phyloP scores from a whole-genome alignment of 73 alveolate genomes.

The Symbiodinium natans region DNA sequence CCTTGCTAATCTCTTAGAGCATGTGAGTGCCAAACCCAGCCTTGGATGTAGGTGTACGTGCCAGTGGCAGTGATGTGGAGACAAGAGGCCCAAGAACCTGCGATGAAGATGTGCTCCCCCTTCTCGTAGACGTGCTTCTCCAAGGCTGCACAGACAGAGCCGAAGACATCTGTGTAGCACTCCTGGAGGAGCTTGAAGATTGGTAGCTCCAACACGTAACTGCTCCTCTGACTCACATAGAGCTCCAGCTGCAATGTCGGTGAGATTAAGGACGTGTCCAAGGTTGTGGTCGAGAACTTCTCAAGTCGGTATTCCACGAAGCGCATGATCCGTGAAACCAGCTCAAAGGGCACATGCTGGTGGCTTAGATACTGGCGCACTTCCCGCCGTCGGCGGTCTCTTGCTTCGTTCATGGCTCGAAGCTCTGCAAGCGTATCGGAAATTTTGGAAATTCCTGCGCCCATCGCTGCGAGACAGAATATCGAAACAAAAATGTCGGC shows the following conservation, averaged over 20 bases:
- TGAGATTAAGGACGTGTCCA: conserved; percentile 59
- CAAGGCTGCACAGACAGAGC: conserved; percentile 59
- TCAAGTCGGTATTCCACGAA: conserved; percentile 59
- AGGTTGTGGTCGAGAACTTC: conserved; percentile 29
- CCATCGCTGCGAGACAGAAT: neutral
- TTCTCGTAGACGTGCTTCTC: conserved; percentile 58
- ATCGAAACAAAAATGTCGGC: conserved; percentile 42
- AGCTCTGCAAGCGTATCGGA: conserved; percentile 60
- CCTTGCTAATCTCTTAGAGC: no score
- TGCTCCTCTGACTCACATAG: conserved; percentile 55
- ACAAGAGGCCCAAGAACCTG: conserved; percentile 39
- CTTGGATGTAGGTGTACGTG: conserved; percentile 44
- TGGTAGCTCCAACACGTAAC: conserved; percentile 42
- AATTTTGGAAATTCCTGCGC: conserved; percentile 61
- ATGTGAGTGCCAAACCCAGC: neutral
- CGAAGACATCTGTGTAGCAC: conserved; percentile 62
- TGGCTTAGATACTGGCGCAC: conserved; percentile 30
- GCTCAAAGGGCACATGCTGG: conserved; percentile 71
- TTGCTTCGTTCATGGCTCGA: conserved; percentile 78
- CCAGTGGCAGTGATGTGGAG: conserved; percentile 71
- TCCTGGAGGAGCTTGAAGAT: conserved; percentile 76
- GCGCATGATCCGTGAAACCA: conserved; percentile 73
- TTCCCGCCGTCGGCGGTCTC: conserved; percentile 78
- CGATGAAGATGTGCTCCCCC: conserved; percentile 40
- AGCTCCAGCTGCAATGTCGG: conserved; percentile 73